Percentiles rank a stretch among this genome's conserved stretches.
Evolutionary conservation across 495 filamentous ascomycete genomes (phyloP).

Genomic region (Coniosporium apollinis): DNA sequence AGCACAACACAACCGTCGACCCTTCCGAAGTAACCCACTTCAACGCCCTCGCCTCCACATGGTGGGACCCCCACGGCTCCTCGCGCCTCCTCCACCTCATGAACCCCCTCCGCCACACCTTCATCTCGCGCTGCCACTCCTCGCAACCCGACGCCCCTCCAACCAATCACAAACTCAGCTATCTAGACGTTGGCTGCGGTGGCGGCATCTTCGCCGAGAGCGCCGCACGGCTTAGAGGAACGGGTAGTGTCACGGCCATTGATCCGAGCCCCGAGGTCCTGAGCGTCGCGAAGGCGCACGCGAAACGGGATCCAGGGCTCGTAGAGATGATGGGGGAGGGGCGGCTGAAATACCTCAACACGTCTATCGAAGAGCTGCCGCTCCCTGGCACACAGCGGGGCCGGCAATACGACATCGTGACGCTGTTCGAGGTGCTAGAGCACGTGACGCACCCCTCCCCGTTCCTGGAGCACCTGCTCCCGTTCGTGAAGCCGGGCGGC

Average conservation of each 20-base stretch:
- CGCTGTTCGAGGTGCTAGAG: conserved; percentile 87
- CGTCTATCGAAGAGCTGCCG: conserved; percentile 50
- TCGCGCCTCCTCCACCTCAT: conserved; percentile 89
- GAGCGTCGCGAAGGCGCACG: conserved; percentile 59
- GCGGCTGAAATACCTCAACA: conserved; percentile 53
- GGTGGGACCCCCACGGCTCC: conserved; percentile 94
- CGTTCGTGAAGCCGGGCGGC: conserved; percentile 72
- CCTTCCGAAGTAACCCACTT: conserved; percentile 84
- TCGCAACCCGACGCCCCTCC: conserved; percentile 22
- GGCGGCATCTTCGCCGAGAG: conserved; percentile 93
- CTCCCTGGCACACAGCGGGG: conserved; percentile 18
- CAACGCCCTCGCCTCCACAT: conserved; percentile 75
- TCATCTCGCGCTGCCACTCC: conserved; percentile 57
- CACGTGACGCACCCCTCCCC: conserved; percentile 57
- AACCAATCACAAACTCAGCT: conserved; percentile 29
- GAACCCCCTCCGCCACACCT: conserved; percentile 92
- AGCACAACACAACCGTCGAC: too few species aligned
- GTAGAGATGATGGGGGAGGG: conserved; percentile 20
- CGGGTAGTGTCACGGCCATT: conserved; percentile 57
- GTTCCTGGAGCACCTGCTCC: conserved; percentile 51
- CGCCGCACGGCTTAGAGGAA: conserved; percentile 56
- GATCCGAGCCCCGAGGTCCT: conserved; percentile 73
- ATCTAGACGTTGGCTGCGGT: conserved; percentile 90
- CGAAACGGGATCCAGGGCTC: conserved; percentile 44
- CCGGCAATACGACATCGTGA: conserved; percentile 49